Evolutionary conservation across 2,329 filamentous ascomycete genomes (phyloP).

Genomic region (Calonectria henricotiae): DNA sequence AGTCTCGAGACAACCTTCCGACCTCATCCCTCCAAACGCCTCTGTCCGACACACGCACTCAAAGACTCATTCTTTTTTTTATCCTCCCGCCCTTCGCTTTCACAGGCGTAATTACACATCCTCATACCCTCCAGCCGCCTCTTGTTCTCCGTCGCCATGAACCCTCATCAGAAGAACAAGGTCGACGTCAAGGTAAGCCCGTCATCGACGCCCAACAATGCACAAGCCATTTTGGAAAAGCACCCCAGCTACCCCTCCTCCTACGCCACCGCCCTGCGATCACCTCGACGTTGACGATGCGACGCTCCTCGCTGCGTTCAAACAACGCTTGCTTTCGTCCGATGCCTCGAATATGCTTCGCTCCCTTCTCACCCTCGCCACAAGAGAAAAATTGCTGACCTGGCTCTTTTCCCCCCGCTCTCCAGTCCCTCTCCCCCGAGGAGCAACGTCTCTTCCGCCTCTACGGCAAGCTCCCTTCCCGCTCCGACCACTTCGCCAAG

Average conservation of each 20-base stretch:
- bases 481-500: constrained; percentile 97
- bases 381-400: constrained; percentile 43
- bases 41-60: constrained; percentile 15
- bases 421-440: constrained; percentile 89
- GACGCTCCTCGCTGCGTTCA: constrained; percentile 1
- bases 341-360: constrained; percentile 17
- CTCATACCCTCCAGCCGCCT: constrained; percentile 1
- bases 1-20: constrained; percentile 41
- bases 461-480: constrained; percentile 97
- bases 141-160: constrained; percentile 73
- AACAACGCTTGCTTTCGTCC: constrained; percentile 19
- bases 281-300: constrained; percentile 31
- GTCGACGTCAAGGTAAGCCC: constrained; percentile 92
- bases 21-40: constrained; percentile 42
- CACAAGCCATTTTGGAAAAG: constrained; percentile 40
- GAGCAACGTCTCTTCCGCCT: constrained; percentile 97
- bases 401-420: constrained; percentile 25
- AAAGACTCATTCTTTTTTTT: constrained; percentile 29
- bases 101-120: constrained; percentile 15
- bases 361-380: constrained; percentile 8
- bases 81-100: constrained; percentile 22
- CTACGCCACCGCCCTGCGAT: constrained; percentile 32
- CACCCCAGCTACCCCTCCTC: constrained; percentile 41
- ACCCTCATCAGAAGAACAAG: constrained; percentile 99
- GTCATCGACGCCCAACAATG: constrained; percentile 30